Evolutionary conservation across 148 eudicot genomes (phyloP).

Genomic region (Fagopyrum tataricum): DNA sequence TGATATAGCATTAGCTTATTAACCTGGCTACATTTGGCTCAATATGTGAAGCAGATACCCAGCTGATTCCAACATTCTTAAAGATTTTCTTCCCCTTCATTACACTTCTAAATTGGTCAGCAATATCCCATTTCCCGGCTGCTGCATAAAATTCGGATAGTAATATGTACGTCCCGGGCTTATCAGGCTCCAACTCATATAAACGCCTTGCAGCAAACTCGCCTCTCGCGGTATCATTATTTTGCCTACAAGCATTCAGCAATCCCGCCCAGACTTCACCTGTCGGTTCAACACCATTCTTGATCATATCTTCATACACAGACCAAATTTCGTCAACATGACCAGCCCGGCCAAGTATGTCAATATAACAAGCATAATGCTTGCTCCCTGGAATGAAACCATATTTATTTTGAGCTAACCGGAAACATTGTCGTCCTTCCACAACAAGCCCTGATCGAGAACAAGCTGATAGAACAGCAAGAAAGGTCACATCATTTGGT

Average conservation of each 20-base stretch:
- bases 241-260: conserved; percentile 51
- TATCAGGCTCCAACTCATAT: conserved; percentile 26
- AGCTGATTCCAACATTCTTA: conserved; percentile 29
- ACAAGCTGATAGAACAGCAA: conserved; percentile 67
- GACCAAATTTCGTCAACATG: conserved; percentile 48
- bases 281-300: conserved; percentile 45
- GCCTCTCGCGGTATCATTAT: conserved; percentile 32
- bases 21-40: background rate
- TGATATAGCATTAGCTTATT: background rate
- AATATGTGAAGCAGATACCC: conserved; percentile 16
- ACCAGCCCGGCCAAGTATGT: conserved; percentile 77
- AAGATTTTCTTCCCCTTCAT: conserved; percentile 27
- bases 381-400: conserved; percentile 41
- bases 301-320: conserved; percentile 48
- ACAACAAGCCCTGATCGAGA: conserved; percentile 65
- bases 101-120: conserved; percentile 29
- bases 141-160: conserved; percentile 37
- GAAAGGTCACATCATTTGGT: conserved; percentile 68
- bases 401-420: conserved; percentile 42
- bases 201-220: conserved; percentile 37
- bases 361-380: conserved; percentile 70
- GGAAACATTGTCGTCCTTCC: conserved; percentile 48
- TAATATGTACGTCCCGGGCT: conserved; percentile 32
- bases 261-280: conserved; percentile 44
- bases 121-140: conserved; percentile 34